Base-by-base conservation (phyloP, 768 basidiomycete genomes). In the Mycena belliarum region DNA sequence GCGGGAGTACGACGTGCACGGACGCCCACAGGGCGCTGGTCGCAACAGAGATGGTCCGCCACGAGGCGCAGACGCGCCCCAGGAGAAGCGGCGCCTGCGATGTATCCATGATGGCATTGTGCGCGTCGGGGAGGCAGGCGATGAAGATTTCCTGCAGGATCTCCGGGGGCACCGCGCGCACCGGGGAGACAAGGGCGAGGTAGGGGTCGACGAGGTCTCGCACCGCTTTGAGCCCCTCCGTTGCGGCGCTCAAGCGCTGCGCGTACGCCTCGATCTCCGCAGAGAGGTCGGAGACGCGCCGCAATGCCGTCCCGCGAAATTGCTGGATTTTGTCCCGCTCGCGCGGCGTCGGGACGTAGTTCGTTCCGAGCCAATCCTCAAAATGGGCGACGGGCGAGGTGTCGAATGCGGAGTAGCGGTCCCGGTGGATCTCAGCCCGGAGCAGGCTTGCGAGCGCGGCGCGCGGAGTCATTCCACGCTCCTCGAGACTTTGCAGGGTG, bases 121-220 rank as follows among this genome's bases (percentile, higher is more conserved):
- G 55, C 2, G 14, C 21, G 1, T 24, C 23, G 7, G 55, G 55
- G 4, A 57, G 49, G 26, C 55, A 50, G 2, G 33, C 49, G 3
- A 38, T 20, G 24, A 57, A 57, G 14, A 46, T 57, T 23, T 57
- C 49, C 49, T 50, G 42, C 18, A 57, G 23, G 6, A 57, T 50
- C 43, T 57, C 55, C n/a, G 49, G 42, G 10, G 55, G 55, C 2
- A 51, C 4, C 6, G 42, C 25, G 9, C 55, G 55, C 9, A 50
- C 29, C 4, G 55, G 49, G 10, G 55, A 57, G 8, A 56, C 15
- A 14, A 56, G 55, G 2, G 48, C 55, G 18, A 25, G 25, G 21
- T 56, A 56, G 6, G 55, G 48, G 3, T 49, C 28, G 11, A 55
- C 11, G 12, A 10, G 20, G 4, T 42, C 40, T 3, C 43, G 10